Conservation (phyloP, 768 basidiomycete genomes). For the Suillus plorans region DNA sequence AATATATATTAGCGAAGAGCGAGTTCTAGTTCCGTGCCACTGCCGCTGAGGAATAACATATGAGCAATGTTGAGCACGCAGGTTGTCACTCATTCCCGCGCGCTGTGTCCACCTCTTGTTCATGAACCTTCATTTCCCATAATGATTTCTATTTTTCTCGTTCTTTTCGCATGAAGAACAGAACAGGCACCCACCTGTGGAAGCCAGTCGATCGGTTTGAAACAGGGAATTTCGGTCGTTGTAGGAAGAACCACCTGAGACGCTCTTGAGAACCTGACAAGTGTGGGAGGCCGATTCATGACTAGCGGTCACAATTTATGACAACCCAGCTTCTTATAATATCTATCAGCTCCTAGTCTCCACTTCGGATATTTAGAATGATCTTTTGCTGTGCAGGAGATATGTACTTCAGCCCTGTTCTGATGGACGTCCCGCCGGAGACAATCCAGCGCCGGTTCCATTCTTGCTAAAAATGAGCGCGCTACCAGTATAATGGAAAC, state of each 20-base stretch:
- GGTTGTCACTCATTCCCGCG: neutral
- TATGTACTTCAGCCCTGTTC: slow-evolving; percentile 6
- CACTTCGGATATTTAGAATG: neutral
- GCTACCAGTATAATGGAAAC: slow-evolving; percentile 15
- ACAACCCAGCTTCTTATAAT: neutral
- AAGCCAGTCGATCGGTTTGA: neutral
- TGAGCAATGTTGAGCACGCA: neutral
- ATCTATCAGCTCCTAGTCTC: slow-evolving; percentile 1
- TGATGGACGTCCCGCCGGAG: slow-evolving; percentile 14
- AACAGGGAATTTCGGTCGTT: slow-evolving; percentile 2
- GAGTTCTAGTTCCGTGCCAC: neutral
- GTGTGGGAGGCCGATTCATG: slow-evolving; percentile 4
- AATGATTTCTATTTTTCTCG: neutral
- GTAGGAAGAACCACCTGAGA: neutral
- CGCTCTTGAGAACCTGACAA: neutral
- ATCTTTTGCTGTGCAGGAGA: slow-evolving; percentile 16
- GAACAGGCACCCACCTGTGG: slow-evolving; percentile 1
- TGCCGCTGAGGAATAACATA: neutral
- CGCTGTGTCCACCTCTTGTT: neutral
- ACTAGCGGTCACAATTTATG: neutral
- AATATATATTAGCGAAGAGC: neutral
- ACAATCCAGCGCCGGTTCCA: slow-evolving; percentile 7
- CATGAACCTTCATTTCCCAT: neutral
- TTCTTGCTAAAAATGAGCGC: slow-evolving; percentile 7
- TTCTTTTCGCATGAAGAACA: neutral